These are phyloP conservation scores for Ganoderma lucidum DNA, from an alignment of 1,284 basidiomycete species.

Conservation along the genomic window DNA sequence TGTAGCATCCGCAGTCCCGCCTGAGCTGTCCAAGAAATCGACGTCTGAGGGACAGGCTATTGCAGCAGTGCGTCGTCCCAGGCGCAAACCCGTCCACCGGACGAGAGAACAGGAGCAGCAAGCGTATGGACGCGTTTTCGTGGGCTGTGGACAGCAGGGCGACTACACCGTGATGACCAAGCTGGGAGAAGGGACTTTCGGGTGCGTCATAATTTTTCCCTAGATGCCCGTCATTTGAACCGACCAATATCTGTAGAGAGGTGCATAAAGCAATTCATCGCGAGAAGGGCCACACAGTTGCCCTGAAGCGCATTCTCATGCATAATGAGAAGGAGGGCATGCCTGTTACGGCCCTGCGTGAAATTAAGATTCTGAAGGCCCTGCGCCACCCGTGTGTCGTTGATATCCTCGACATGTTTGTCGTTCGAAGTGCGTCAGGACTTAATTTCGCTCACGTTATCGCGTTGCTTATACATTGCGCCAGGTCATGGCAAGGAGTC, in stretches of 20 bases:
- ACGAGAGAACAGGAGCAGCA: constrained; percentile 70
- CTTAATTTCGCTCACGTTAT: neutral
- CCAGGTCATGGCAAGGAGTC: constrained; percentile 66
- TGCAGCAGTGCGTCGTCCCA: constrained; percentile 26
- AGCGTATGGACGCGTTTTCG: constrained; percentile 73
- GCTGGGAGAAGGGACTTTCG: constrained; percentile 95
- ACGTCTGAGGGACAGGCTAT: constrained; percentile 7
- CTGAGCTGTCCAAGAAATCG: constrained; percentile 15
- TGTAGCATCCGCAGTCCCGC: constrained; percentile 15
- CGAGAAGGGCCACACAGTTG: constrained; percentile 72
- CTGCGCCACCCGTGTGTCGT: constrained; percentile 89
- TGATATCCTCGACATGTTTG: constrained; percentile 92
- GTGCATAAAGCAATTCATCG: constrained; percentile 87
- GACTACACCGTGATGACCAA: constrained; percentile 87
- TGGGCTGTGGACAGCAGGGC: constrained; percentile 79
- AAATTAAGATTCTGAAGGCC: constrained; percentile 96
- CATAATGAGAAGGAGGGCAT: constrained; percentile 97
- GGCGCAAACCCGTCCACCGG: constrained; percentile 52
- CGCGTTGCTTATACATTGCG: constrained; percentile 10
- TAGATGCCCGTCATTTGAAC: neutral
- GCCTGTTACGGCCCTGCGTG: constrained; percentile 96
- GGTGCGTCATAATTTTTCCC: constrained; percentile 57
- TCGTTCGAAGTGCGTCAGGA: constrained; percentile 66
- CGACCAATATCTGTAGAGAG: constrained; percentile 59
- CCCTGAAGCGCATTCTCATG: constrained; percentile 94